phyloP scores from a whole-genome alignment of 768 basidiomycete species.

The Auricularia heimuer region DNA sequence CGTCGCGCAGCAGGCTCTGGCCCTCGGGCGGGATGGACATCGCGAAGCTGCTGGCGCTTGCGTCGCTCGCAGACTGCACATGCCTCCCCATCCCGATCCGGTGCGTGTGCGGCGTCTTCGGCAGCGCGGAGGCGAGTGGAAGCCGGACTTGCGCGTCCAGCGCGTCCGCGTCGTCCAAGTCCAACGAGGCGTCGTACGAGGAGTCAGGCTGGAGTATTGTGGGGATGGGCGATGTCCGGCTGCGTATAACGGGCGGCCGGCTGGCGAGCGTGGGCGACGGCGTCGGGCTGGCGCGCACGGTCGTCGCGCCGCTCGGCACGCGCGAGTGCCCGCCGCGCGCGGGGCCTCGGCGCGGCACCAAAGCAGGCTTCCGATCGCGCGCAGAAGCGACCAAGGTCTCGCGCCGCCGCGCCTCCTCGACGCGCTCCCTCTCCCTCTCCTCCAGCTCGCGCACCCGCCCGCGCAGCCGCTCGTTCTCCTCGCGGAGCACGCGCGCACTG shows the following conservation, averaged over 20 bases:
- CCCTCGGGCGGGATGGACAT: background rate
- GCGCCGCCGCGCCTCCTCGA: background rate
- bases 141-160: background rate
- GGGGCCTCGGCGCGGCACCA: background rate
- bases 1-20: background rate
- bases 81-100: too few species aligned
- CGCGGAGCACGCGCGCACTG: background rate
- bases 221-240: background rate
- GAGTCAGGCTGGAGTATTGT: background rate
- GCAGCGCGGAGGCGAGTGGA: background rate
- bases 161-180: background rate
- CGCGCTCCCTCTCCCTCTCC: background rate
- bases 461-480: background rate
- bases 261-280: background rate
- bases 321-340: background rate
- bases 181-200: background rate
- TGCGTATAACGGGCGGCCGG: background rate
- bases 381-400: background rate
- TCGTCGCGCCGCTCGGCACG: background rate
- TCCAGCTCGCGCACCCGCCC: background rate
- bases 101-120: background rate
- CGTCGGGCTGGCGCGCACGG: background rate
- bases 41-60: background rate
- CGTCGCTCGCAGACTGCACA: background rate
- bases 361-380: background rate